Conservation (phyloP, 2,329 filamentous ascomycete genomes). For the Cytospora piceae region DNA sequence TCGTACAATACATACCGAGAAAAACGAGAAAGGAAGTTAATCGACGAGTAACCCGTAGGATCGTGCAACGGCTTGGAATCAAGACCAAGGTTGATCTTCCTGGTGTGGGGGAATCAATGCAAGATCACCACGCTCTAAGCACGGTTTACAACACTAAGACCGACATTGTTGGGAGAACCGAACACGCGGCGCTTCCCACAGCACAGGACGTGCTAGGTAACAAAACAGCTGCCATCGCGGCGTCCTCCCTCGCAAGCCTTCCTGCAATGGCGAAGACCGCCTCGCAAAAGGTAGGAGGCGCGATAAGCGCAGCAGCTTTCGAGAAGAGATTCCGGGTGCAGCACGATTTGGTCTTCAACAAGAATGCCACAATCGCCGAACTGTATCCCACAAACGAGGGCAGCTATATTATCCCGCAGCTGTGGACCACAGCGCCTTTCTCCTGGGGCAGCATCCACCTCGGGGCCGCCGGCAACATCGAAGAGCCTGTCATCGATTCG, state of each 20-base stretch:
- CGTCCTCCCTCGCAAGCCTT: not conserved
- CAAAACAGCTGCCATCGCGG: not conserved
- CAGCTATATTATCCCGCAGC: conserved; percentile 42
- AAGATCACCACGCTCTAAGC: not conserved
- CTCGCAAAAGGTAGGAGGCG: conserved; percentile 1
- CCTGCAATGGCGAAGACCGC: conserved; percentile 1
- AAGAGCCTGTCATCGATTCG: not conserved
- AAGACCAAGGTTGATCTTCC: not conserved
- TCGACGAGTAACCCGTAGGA: too few relatives aligned
- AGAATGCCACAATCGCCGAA: conserved; percentile 26
- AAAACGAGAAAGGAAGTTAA: too few relatives aligned
- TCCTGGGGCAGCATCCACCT: conserved; percentile 16
- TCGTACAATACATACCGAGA: too few relatives aligned
- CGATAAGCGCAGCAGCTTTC: conserved; percentile 2
- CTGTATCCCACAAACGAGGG: conserved; percentile 40
- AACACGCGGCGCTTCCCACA: not conserved
- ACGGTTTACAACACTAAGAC: not conserved
- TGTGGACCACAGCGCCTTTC: conserved; percentile 37
- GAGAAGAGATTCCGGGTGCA: not conserved
- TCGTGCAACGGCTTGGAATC: conserved; percentile 4
- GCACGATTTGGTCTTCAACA: not conserved
- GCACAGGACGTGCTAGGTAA: conserved; percentile 1
- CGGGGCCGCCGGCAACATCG: not conserved
- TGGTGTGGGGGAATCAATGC: conserved; percentile 12
- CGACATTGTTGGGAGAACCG: not conserved